Base-by-base conservation (phyloP, 1,139 yeast genomes). In the Candida sojae region DNA sequence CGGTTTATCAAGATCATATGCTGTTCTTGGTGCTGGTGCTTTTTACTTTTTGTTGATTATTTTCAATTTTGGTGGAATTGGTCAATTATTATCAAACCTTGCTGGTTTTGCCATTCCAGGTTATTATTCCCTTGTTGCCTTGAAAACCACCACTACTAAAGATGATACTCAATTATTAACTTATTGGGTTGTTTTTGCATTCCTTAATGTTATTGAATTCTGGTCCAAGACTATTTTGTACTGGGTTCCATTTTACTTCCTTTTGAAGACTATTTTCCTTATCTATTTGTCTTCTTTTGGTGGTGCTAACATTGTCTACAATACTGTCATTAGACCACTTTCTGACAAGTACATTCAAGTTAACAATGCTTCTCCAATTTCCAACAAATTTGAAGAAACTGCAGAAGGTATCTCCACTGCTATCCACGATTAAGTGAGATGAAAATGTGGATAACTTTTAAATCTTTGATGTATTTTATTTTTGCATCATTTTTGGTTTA, bases 161-260 rank as follows among this genome's bases (percentile, higher is more conserved):
- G 97, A 91, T 65, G 97, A 91, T 68, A 87, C 95, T 53, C 87
- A 89, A 61, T 82, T 88, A 67, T 80, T 93, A 64, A 87, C 97
- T 34, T 92, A 93, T 71, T 93, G 99, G 99, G 97, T 93, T 51
- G 96, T 93, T 30, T 93, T 89, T 66, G 96, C 97, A 31, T 84
- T 84, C 61, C 83, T 93, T 74, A 88, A 86, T 66, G 93, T 93
- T 45, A 64, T 90, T 61, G 99, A 93, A 74, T 93, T 90, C 79
- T 93, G 98, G 98, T 86, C 97, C 53, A 83, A 84, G 64, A 86
- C 97, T 38, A 86, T 95, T 59, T 79, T 92, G 55, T 89, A 88
- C 79, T 88, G 97, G 96, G 71, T 93, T 58, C 99, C 99, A 62
- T 91, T 93, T 68, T 93, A 93, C 81, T 93, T 92, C 83, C 82